Evolutionary conservation across 108 stramenopile species (phyloP).

Genomic region (Nitzschia sp.): DNA sequence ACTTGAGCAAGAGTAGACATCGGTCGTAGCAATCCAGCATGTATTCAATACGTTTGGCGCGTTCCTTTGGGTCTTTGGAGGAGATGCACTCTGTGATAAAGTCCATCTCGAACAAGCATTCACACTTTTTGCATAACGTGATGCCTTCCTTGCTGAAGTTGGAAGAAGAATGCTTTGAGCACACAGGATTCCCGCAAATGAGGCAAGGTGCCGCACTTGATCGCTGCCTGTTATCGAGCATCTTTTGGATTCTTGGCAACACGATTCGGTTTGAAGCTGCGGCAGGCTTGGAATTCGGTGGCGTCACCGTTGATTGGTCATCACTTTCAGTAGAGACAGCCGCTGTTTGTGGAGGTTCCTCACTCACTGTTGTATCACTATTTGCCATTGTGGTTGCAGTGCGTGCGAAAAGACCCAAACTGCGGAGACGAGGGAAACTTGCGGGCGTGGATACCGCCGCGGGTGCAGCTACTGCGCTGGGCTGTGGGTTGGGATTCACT

Average conservation of each 20-base stretch:
- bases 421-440: neutral
- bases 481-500: too few species aligned
- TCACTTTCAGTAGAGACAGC: neutral
- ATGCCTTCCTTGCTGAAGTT: constrained; percentile 40
- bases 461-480: too few species aligned
- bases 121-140: constrained; percentile 52
- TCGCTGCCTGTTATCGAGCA: constrained; percentile 32
- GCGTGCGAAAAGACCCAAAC: constrained; percentile 1
- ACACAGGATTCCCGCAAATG: constrained; percentile 42
- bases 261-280: constrained; percentile 6
- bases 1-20: constrained; percentile 53
- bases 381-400: neutral
- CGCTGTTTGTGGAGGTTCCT: neutral
- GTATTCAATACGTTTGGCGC: constrained; percentile 46
- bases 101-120: constrained; percentile 62
- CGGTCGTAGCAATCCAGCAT: constrained; percentile 75
- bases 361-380: neutral
- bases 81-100: constrained; percentile 62
- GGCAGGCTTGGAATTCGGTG: constrained; percentile 5
- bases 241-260: constrained; percentile 48
- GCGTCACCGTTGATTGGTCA: neutral
- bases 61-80: constrained; percentile 11
- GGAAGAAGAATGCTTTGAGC: constrained; percentile 29
- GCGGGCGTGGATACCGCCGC: neutral
- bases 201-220: constrained; percentile 31